Conservation (phyloP, 202 grass and related monocot genomes). For the Schoenoplectus tabernaemontani region DNA sequence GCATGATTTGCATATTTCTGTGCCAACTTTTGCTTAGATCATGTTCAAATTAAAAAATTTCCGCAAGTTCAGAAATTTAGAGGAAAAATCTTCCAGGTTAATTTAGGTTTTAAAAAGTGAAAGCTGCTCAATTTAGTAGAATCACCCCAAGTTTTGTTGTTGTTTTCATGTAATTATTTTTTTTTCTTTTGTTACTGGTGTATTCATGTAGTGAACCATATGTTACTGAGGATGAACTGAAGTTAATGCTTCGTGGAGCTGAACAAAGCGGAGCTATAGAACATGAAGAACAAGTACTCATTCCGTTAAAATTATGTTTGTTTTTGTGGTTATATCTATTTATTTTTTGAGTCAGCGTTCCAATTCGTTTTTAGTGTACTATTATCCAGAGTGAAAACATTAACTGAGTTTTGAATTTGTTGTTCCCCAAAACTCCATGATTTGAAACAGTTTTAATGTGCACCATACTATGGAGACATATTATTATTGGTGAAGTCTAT, state of each 20-base stretch:
- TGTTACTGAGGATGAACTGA: constrained; percentile 98
- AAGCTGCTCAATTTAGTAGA: not conserved
- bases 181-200: constrained; percentile 16
- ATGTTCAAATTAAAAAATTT: not conserved
- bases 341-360: not conserved
- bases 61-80: not conserved
- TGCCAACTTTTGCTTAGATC: not conserved
- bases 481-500: not conserved
- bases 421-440: not conserved
- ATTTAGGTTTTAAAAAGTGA: not conserved
- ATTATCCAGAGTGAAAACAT: not conserved
- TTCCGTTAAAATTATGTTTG: constrained; percentile 19
- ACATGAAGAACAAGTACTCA: constrained; percentile 88
- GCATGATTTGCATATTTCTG: not conserved
- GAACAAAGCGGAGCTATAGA: constrained; percentile 97
- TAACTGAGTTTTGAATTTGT: not conserved
- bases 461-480: not conserved
- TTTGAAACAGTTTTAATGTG: not conserved
- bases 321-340: constrained; percentile 16
- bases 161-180: constrained; percentile 23
- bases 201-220: constrained; percentile 74
- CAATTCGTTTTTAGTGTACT: not conserved
- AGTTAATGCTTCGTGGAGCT: constrained; percentile 91
- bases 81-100: not conserved
- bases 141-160: constrained; percentile 11